These are phyloP conservation scores for Diplodia intermedia DNA, from an alignment of 2,329 filamentous ascomycete species.

Conservation along the genomic window DNA sequence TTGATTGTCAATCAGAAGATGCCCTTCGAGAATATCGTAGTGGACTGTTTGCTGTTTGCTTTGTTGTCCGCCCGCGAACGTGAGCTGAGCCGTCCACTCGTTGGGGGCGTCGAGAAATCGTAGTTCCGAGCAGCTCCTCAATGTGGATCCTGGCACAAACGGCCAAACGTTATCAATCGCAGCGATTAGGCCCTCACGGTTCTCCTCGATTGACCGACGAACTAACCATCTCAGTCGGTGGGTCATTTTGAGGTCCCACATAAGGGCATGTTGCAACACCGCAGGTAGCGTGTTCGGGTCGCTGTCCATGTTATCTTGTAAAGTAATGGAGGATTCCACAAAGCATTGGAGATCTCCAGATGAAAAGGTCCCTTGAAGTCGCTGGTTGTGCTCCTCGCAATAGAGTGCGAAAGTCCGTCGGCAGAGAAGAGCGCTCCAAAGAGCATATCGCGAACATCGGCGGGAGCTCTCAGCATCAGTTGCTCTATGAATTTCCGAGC, in stretches of 20 bases:
- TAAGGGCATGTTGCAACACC: conserved; percentile 49
- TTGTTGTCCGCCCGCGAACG: not conserved
- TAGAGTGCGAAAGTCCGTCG: conserved; percentile 54
- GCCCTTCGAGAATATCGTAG: conserved; percentile 57
- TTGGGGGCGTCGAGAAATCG: conserved; percentile 35
- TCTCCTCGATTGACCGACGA: conserved; percentile 43
- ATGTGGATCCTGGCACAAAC: conserved; percentile 36
- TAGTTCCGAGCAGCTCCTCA: conserved; percentile 36
- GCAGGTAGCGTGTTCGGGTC: conserved; percentile 48
- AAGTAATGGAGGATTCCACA: conserved; percentile 50
- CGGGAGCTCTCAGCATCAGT: conserved; percentile 49
- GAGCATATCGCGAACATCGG: conserved; percentile 54
- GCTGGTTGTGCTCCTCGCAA: not conserved
- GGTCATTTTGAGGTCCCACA: conserved; percentile 57
- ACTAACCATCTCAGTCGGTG: conserved; percentile 49
- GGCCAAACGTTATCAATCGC: conserved; percentile 56
- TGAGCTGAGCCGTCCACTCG: not conserved
- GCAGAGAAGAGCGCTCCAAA: conserved; percentile 66
- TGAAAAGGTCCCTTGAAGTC: not conserved
- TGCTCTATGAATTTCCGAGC: conserved; percentile 53
- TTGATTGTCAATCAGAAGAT: conserved; percentile 58
- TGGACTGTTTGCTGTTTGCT: conserved; percentile 48
- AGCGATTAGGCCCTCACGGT: conserved; percentile 41
- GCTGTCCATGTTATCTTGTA: conserved; percentile 57
- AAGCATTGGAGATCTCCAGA: conserved; percentile 40